phyloP scores from a whole-genome alignment of 1,284 basidiomycete species.

The Heimioporus retisporus region DNA sequence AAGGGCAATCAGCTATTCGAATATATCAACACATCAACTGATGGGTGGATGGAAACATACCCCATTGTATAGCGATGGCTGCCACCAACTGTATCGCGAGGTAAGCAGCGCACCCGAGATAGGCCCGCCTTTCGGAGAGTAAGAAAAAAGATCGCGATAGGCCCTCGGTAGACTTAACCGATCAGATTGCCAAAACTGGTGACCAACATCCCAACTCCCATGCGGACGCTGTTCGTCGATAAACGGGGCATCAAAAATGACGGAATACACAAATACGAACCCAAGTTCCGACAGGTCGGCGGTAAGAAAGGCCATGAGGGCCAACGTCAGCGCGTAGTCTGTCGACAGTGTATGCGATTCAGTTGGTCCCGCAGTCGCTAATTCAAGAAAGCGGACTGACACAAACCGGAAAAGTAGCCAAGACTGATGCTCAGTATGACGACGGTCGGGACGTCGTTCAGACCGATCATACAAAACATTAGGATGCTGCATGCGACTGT shows the following conservation, averaged over 20 bases:
- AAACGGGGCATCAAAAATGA: background rate
- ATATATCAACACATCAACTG: constrained; percentile 11
- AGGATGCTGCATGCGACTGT: constrained; percentile 40
- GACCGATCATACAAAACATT: constrained; percentile 39
- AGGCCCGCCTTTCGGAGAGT: constrained; percentile 30
- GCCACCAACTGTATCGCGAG: constrained; percentile 41
- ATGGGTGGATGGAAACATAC: constrained; percentile 20
- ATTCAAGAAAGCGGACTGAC: constrained; percentile 33
- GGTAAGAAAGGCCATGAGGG: constrained; percentile 44
- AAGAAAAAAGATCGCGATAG: background rate
- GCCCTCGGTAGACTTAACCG: background rate
- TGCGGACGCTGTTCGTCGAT: constrained; percentile 32
- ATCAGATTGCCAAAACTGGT: constrained; percentile 25
- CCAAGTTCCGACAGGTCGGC: constrained; percentile 43
- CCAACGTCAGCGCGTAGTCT: constrained; percentile 46
- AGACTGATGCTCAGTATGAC: constrained; percentile 34
- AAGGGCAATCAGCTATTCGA: constrained; percentile 21
- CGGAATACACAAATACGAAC: constrained; percentile 19
- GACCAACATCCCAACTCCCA: constrained; percentile 28
- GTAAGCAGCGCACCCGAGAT: constrained; percentile 39
- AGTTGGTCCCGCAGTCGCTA: constrained; percentile 16
- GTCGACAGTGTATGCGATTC: background rate
- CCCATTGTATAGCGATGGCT: constrained; percentile 34
- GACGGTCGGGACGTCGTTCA: constrained; percentile 28
- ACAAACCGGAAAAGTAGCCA: constrained; percentile 54